Conservation (phyloP, 345 rosid species). For the Eucalyptus pauciflora region DNA sequence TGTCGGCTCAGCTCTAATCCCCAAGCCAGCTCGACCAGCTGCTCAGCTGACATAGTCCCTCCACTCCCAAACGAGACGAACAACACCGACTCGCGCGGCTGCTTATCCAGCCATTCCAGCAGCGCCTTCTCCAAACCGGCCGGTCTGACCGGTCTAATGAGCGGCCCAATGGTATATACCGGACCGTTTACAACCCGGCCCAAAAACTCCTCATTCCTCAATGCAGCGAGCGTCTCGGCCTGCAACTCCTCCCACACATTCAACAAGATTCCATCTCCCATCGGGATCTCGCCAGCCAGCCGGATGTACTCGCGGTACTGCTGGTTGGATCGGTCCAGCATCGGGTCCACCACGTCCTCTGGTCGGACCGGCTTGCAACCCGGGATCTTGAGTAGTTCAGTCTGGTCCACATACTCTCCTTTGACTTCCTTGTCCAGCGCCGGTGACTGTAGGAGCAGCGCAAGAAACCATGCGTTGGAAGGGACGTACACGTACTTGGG, state of each 20-base stretch:
- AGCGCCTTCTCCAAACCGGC: neutral
- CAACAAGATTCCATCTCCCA: constrained; percentile 41
- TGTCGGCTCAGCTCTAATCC: constrained; percentile 54
- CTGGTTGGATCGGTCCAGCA: constrained; percentile 12
- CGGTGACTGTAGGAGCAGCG: constrained; percentile 18
- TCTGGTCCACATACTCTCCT: constrained; percentile 19
- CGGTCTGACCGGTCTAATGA: neutral
- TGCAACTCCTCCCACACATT: constrained; percentile 57
- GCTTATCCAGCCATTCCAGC: constrained; percentile 40
- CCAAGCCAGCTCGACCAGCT: constrained; percentile 49
- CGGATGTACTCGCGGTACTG: constrained; percentile 4
- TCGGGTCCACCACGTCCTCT: constrained; percentile 23
- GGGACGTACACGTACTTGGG: constrained; percentile 17
- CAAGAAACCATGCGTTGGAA: constrained; percentile 43
- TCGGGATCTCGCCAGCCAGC: constrained; percentile 1
- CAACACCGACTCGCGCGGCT: constrained; percentile 35
- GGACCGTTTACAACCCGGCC: constrained; percentile 12
- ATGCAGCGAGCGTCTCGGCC: constrained; percentile 18
- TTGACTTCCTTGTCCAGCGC: constrained; percentile 14
- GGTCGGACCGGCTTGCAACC: constrained; percentile 42
- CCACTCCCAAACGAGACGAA: constrained; percentile 71
- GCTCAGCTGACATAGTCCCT: constrained; percentile 39
- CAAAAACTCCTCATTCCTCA: constrained; percentile 3
- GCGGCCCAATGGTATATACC: constrained; percentile 40
- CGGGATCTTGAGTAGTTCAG: constrained; percentile 28